Conservation (phyloP, 345 rosid species). For the Eucalyptus sp. region DNA sequence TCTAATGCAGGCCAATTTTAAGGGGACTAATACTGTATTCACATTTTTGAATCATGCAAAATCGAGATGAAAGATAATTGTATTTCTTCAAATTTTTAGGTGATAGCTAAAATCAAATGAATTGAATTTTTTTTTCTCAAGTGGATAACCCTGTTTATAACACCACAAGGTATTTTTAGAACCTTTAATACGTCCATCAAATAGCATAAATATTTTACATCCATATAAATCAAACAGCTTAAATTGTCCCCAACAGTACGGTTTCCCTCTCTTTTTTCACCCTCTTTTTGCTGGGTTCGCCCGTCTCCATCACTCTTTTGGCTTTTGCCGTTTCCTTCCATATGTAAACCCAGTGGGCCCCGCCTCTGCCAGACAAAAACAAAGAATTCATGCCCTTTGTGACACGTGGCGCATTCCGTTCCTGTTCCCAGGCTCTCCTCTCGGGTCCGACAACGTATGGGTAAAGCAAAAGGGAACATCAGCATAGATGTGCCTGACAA, state of each 20-base stretch:
- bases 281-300: not conserved
- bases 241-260: not conserved
- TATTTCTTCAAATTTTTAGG: no score
- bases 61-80: not conserved
- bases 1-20: not conserved
- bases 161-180: not conserved
- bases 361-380: not conserved
- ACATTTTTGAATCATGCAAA: not conserved
- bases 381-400: not conserved
- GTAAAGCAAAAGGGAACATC: not conserved
- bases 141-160: not conserved
- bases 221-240: not conserved
- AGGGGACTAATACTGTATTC: not conserved
- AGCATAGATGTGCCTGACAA: not conserved
- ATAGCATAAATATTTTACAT: not conserved
- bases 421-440: not conserved
- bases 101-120: not conserved
- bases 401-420: not conserved
- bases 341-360: not conserved
- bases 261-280: not conserved
- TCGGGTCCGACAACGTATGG: not conserved
- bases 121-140: not conserved
- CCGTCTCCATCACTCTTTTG: not conserved
- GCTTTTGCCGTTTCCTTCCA: not conserved
- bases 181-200: not conserved